A percentile compares a stretch with the other conserved stretches of the same genome.
phyloP scores from a whole-genome alignment of 805 yeast species.

The Phaffomyces thermotolerans region DNA sequence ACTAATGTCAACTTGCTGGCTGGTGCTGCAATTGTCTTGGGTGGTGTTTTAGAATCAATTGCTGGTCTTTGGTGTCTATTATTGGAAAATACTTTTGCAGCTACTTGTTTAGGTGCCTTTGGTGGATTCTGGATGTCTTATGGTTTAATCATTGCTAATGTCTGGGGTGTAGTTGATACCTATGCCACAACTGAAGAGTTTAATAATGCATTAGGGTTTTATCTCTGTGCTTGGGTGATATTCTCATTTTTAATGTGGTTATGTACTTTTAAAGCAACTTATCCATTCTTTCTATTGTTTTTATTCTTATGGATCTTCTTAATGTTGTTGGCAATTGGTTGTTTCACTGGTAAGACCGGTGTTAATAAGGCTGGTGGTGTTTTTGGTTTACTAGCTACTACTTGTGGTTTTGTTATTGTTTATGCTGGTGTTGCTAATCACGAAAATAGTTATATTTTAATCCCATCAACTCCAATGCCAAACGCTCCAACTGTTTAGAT shows the following conservation, averaged over 20 bases:
- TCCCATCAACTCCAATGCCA: conserved; percentile 50
- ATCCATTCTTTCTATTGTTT: conserved; percentile 51
- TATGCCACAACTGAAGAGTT: conserved; percentile 40
- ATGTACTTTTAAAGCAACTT: conserved; percentile 52
- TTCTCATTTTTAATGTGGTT: conserved; percentile 53
- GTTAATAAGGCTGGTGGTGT: conserved; percentile 55
- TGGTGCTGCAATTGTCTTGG: conserved; percentile 62
- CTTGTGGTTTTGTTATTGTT: conserved; percentile 56
- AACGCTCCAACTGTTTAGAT: conserved; percentile 28
- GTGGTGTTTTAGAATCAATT: conserved; percentile 62
- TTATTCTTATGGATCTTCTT: conserved; percentile 48
- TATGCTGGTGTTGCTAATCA: conserved; percentile 54
- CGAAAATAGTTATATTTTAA: conserved; percentile 50
- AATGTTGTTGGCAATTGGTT: conserved; percentile 42
- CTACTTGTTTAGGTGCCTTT: conserved; percentile 39
- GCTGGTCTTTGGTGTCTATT: conserved; percentile 76
- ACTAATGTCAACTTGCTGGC: conserved; percentile 52
- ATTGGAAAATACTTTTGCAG: conserved; percentile 73
- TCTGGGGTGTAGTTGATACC: conserved; percentile 47
- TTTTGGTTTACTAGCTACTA: conserved; percentile 48
- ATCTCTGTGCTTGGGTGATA: conserved; percentile 54
- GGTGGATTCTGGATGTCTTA: conserved; percentile 78
- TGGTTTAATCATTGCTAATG: conserved; percentile 55
- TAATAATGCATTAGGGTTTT: conserved; percentile 49
- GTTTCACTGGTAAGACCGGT: conserved; percentile 38